Base-by-base conservation (phyloP, 495 filamentous ascomycete species). In the Xanthoparmelia taractica region DNA sequence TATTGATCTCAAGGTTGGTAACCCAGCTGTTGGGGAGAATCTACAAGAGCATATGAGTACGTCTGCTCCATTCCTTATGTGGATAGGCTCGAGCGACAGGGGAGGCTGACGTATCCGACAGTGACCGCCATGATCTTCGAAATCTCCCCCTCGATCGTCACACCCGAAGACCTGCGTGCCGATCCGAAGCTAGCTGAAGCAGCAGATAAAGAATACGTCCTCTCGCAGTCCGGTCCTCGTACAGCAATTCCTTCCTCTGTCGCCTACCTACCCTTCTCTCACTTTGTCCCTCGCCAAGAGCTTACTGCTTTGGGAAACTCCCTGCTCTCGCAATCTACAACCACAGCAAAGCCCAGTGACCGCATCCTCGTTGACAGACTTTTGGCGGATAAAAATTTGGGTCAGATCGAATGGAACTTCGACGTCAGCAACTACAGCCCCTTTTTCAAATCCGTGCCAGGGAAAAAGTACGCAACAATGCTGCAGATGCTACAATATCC, bases 1-100 rank as follows among this genome's bases (percentile, higher is more conserved):
- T 0, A 77, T 85, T 31, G 66, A 71, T 0, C 65, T 77, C 7
- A 75, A 77, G 29, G 68, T 82, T 5, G 68, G 77, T 29, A 77
- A 76, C 38, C 69, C 78, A 0, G 77, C 77, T 23, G 82, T 85
- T 2, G 82, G 83, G 8, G 76, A 80, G 57, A 84, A 84, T 48
- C 69, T 85, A 4, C 82, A 85, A 64, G 82, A 84, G 36, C 82
- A 84, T 63, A 63, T 79, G 58, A 78, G 79, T 77, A 71, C 50
- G 73, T 62, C 41, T 13, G 40, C 40, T 43, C 17, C 3, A 4
- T 2, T 43, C 17, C 17, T 43, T 43, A 17, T 17, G 40, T 20
- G 8, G 5, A 20, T 17, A 20, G 3, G 18, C 8, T 20, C 20
- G 18, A 20, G 40, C 40, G 17, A 31, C 33, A 50, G 13, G 3